Conservation (phyloP, 192 early-diverging fungal genomes). For the Podila verticillata region DNA sequence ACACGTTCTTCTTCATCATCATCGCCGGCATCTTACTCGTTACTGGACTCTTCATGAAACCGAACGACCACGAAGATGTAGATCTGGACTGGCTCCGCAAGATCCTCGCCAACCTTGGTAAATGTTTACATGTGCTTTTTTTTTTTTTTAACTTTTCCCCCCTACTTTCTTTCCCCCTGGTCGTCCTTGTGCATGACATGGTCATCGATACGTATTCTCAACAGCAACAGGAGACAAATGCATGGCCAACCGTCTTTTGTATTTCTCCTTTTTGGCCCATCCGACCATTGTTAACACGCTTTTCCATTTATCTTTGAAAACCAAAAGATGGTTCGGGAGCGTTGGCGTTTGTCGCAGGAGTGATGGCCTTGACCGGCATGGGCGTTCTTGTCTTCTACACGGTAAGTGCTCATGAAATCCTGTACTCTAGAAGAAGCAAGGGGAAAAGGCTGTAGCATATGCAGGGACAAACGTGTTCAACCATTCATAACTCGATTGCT, state of each 20-base stretch:
- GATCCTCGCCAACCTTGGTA: slow-evolving; percentile 57
- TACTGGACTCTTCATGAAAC: slow-evolving; percentile 61
- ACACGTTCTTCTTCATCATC: slow-evolving; percentile 63
- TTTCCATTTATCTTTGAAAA: background rate
- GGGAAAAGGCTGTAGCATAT: no score
- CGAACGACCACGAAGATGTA: slow-evolving; percentile 29
- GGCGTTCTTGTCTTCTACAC: slow-evolving; percentile 64
- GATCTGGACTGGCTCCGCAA: slow-evolving; percentile 65
- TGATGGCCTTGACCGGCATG: slow-evolving; percentile 61
- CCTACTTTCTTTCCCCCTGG: no score
- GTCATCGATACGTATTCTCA: background rate
- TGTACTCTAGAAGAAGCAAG: background rate
- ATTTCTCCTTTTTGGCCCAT: background rate
- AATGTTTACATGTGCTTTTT: slow-evolving; percentile 9
- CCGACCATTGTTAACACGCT: background rate
- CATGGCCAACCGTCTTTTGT: background rate
- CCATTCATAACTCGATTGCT: slow-evolving; percentile 6
- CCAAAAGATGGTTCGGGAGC: slow-evolving; percentile 40
- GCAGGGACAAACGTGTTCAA: background rate
- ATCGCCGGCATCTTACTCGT: slow-evolving; percentile 58
- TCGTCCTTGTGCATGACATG: background rate
- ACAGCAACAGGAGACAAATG: background rate
- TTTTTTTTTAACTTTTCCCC: background rate
- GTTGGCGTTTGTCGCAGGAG: slow-evolving; percentile 58
- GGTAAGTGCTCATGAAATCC: slow-evolving; percentile 22